Evolutionary conservation across 1,139 yeast species (phyloP).

Genomic region (Candida glucosophila): DNA sequence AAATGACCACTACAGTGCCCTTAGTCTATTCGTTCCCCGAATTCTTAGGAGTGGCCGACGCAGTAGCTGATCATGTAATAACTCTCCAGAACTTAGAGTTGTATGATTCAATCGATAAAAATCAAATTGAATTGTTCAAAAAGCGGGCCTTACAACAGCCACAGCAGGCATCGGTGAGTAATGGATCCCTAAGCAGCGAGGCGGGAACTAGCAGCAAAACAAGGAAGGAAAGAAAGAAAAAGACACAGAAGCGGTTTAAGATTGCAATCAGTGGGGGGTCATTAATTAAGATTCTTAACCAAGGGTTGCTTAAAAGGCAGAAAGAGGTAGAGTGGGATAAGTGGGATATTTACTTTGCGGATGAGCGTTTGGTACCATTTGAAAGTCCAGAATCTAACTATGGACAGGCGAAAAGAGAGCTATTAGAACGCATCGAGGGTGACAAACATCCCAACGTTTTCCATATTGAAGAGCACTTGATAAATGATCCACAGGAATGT

Average conservation of each 20-base stretch:
- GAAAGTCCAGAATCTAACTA: constrained; percentile 78
- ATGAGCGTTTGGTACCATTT: constrained; percentile 90
- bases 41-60: constrained; percentile 84
- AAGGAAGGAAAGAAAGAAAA: constrained; percentile 30
- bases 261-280: constrained; percentile 94
- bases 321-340: constrained; percentile 79
- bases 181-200: constrained; percentile 6
- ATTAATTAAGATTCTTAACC: constrained; percentile 71
- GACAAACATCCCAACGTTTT: constrained; percentile 59
- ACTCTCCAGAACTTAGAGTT: constrained; percentile 70
- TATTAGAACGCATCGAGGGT: constrained; percentile 59
- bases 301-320: constrained; percentile 66
- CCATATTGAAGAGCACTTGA: constrained; percentile 72
- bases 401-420: constrained; percentile 77
- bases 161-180: constrained; percentile 6
- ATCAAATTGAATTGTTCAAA: constrained; percentile 22
- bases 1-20: constrained; percentile 89
- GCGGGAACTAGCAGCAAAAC: constrained; percentile 3
- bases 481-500: constrained; percentile 85
- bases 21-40: constrained; percentile 86
- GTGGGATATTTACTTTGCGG: constrained; percentile 97
- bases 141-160: constrained; percentile 9
- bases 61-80: constrained; percentile 84
- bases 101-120: constrained; percentile 37
- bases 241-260: constrained; percentile 66